Conservation (phyloP, 805 yeast genomes). For the Cyberlindnera maclurae region DNA sequence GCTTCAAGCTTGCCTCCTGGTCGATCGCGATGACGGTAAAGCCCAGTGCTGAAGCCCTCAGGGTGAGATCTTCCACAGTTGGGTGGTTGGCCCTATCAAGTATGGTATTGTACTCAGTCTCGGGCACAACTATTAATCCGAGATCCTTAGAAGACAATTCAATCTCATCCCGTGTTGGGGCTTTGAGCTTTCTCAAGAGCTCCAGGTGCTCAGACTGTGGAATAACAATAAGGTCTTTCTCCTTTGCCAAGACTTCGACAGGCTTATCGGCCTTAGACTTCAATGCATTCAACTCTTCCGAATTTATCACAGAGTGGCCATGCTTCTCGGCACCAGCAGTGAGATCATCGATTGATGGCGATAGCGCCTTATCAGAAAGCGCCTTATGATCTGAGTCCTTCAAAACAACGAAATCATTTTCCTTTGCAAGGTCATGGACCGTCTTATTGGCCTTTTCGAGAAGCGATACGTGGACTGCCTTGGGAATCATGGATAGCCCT, state of each 20-base stretch:
- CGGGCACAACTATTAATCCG: conserved; percentile 7
- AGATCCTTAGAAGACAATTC: background rate
- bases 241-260: conserved; percentile 14
- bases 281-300: conserved; percentile 12
- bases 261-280: conserved; percentile 12
- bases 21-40: conserved; percentile 10
- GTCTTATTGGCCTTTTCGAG: conserved; percentile 15
- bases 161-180: conserved; percentile 16
- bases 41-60: conserved; percentile 15
- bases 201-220: conserved; percentile 6
- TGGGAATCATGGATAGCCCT: conserved; percentile 24
- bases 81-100: conserved; percentile 20
- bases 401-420: conserved; percentile 11
- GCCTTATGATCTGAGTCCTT: conserved; percentile 7
- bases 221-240: conserved; percentile 5
- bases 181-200: conserved; percentile 11
- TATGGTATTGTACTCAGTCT: conserved; percentile 9
- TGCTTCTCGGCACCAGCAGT: conserved; percentile 6
- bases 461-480: conserved; percentile 16
- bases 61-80: conserved; percentile 17
- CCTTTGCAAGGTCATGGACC: conserved; percentile 18
- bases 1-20: conserved; percentile 4
- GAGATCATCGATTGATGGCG: conserved; percentile 21
- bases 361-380: conserved; percentile 14
- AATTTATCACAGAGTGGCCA: conserved; percentile 16